Conservation (phyloP, 2,329 filamentous ascomycete species). For the Penicillium capsulatum region DNA sequence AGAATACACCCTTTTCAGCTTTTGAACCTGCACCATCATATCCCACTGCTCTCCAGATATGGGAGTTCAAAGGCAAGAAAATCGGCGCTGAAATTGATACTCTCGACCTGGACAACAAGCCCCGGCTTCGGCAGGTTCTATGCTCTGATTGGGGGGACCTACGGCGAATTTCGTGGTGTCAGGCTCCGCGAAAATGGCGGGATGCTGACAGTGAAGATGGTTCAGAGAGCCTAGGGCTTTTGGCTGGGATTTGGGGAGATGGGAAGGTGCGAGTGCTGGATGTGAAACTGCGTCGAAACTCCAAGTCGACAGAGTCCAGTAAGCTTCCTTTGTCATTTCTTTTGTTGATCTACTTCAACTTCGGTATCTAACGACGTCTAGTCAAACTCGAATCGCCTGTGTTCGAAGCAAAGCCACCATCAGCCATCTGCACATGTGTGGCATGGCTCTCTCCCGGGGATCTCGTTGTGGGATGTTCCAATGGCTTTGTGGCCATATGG, state of each 20-base stretch:
- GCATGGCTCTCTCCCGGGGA: slow-evolving; percentile 55
- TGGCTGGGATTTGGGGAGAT: slow-evolving; percentile 58
- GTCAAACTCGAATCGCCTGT: slow-evolving; percentile 46
- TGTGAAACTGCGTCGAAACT: slow-evolving; percentile 36
- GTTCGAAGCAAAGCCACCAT: slow-evolving; percentile 49
- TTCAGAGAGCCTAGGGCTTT: slow-evolving; percentile 45
- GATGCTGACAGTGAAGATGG: slow-evolving; percentile 29
- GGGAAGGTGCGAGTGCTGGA: slow-evolving; percentile 54
- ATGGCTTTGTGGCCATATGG: slow-evolving; percentile 56
- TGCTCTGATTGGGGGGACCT: slow-evolving; percentile 57
- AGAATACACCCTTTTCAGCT: slow-evolving; percentile 42
- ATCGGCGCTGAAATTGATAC: slow-evolving; percentile 30
- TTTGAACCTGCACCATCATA: slow-evolving; percentile 50
- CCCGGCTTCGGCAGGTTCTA: slow-evolving; percentile 49
- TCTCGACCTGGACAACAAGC: slow-evolving; percentile 43
- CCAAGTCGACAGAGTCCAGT: slow-evolving; percentile 33
- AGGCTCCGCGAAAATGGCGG: slow-evolving; percentile 36
- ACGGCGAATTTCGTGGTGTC: slow-evolving; percentile 55
- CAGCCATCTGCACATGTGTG: slow-evolving; percentile 53
- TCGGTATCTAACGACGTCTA: slow-evolving; percentile 15
- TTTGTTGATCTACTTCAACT: background rate
- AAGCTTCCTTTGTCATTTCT: slow-evolving; percentile 8
- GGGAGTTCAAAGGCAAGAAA: slow-evolving; percentile 49
- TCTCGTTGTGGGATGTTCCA: slow-evolving; percentile 53
- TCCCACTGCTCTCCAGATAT: slow-evolving; percentile 55